A percentile compares a stretch with the other conserved stretches of the same genome.
Evolutionary conservation across 2,329 filamentous ascomycete species (phyloP).

Genomic region (Penicillium sp.): DNA sequence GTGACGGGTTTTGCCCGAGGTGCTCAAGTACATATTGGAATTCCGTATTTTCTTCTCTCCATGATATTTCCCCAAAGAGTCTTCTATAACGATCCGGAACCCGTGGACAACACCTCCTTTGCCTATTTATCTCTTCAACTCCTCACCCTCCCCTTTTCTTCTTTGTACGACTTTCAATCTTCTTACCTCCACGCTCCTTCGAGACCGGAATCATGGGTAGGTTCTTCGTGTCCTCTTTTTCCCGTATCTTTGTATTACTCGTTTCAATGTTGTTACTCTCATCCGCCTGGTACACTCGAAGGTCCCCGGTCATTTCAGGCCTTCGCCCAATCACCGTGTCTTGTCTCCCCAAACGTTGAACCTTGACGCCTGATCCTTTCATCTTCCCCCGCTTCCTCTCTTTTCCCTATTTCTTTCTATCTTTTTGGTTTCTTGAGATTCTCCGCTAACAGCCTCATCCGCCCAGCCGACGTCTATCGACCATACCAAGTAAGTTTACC

Average conservation of each 20-base stretch:
- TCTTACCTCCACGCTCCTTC: slow-evolving; percentile 6
- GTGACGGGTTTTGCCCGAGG: slow-evolving; percentile 5
- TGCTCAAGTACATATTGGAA: background rate
- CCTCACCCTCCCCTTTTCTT: background rate
- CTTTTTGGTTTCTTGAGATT: slow-evolving; percentile 7
- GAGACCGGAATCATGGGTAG: slow-evolving; percentile 23
- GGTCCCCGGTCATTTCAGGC: slow-evolving; percentile 19
- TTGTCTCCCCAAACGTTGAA: slow-evolving; percentile 12
- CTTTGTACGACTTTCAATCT: slow-evolving; percentile 7
- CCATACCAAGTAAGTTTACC: slow-evolving; percentile 45
- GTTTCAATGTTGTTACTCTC: slow-evolving; percentile 7
- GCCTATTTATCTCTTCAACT: background rate
- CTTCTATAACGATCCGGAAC: background rate
- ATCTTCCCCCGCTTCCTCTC: slow-evolving; percentile 7
- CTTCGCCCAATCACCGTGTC: slow-evolving; percentile 19
- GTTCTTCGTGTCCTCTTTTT: slow-evolving; percentile 12
- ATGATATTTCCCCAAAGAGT: background rate
- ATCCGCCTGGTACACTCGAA: slow-evolving; percentile 21
- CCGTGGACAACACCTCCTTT: background rate
- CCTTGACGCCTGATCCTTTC: slow-evolving; percentile 23
- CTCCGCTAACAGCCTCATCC: slow-evolving; percentile 12
- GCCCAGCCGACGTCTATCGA: slow-evolving; percentile 47
- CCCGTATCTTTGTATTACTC: slow-evolving; percentile 22
- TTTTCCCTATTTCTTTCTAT: slow-evolving; percentile 10
- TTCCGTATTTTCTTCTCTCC: slow-evolving; percentile 3